phyloP scores from a whole-genome alignment of 2,329 filamentous ascomycete genomes.

The Zalaria obscura region DNA sequence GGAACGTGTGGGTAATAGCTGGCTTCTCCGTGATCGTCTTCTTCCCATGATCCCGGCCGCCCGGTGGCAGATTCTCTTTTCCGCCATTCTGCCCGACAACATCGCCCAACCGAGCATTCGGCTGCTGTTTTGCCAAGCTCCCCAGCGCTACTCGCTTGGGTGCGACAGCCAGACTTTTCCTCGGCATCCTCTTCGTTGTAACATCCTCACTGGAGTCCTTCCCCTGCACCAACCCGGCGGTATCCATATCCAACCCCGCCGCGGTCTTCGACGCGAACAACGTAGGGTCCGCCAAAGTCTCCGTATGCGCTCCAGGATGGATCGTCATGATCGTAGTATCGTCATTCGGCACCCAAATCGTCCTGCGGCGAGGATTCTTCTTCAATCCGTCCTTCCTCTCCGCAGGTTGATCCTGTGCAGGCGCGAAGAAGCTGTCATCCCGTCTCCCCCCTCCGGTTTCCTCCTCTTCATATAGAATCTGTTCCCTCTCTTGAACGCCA shows the following conservation, averaged over 20 bases:
- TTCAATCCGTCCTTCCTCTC: conserved; percentile 4
- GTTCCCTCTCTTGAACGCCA: background rate
- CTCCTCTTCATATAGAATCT: conserved; percentile 1
- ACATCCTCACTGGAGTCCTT: conserved; percentile 6
- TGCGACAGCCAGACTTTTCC: conserved; percentile 29
- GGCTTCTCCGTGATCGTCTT: background rate
- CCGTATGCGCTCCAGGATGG: conserved; percentile 30
- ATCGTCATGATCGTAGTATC: conserved; percentile 38
- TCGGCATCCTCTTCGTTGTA: conserved; percentile 14
- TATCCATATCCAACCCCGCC: conserved; percentile 6
- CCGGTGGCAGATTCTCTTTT: conserved; percentile 50
- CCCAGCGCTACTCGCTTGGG: conserved; percentile 36
- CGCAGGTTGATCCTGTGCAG: background rate
- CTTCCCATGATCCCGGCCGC: conserved; percentile 6
- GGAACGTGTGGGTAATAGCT: background rate
- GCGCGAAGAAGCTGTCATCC: background rate
- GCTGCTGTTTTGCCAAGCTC: conserved; percentile 30
- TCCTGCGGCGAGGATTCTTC: conserved; percentile 31
- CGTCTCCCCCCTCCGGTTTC: background rate
- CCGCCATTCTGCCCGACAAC: conserved; percentile 23
- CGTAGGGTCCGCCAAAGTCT: conserved; percentile 17
- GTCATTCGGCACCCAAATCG: conserved; percentile 36
- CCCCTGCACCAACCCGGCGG: too few species aligned
- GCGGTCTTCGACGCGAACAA: conserved; percentile 6
- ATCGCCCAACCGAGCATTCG: background rate